phyloP scores from a whole-genome alignment of 306 rosid genomes.

The Quercus gilva region DNA sequence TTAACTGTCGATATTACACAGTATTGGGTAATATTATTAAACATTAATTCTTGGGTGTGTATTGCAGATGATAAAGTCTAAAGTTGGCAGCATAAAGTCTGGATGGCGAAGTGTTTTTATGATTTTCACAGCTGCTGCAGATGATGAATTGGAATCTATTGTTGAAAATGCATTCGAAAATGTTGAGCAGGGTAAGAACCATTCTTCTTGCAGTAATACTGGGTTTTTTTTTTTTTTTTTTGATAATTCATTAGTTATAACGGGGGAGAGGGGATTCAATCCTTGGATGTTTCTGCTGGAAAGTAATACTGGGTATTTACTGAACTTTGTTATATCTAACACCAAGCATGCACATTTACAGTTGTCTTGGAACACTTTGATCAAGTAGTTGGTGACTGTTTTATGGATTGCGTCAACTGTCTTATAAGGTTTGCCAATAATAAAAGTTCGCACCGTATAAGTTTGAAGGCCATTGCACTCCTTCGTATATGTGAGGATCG shows the following conservation, averaged over 20 bases:
- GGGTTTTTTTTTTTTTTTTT: neutral
- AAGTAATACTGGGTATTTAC: neutral
- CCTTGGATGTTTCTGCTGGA: no score
- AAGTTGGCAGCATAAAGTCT: constrained; percentile 95
- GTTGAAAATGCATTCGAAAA: constrained; percentile 99
- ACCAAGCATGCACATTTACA: constrained; percentile 47
- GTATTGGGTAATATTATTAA: constrained; percentile 17
- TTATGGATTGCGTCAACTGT: constrained; percentile 99
- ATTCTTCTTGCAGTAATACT: constrained; percentile 12
- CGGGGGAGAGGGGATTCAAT: no score
- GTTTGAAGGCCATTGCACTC: constrained; percentile 99
- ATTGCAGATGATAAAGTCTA: constrained; percentile 95
- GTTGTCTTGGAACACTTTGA: constrained; percentile 99
- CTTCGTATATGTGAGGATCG: constrained; percentile 99
- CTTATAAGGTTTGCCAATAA: constrained; percentile 95
- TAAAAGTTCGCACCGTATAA: constrained; percentile 86
- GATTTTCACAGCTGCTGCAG: constrained; percentile 99
- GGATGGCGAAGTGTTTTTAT: constrained; percentile 99
- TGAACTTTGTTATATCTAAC: constrained; percentile 42
- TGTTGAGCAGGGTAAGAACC: constrained; percentile 87
- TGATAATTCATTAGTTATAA: no score
- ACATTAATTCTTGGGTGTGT: constrained; percentile 25
- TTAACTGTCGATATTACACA: neutral
- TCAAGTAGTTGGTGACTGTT: constrained; percentile 99
- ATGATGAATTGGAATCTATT: constrained; percentile 92